Evolutionary conservation across 257 asterid species (phyloP).

Genomic region (Penstemon eatonii): DNA sequence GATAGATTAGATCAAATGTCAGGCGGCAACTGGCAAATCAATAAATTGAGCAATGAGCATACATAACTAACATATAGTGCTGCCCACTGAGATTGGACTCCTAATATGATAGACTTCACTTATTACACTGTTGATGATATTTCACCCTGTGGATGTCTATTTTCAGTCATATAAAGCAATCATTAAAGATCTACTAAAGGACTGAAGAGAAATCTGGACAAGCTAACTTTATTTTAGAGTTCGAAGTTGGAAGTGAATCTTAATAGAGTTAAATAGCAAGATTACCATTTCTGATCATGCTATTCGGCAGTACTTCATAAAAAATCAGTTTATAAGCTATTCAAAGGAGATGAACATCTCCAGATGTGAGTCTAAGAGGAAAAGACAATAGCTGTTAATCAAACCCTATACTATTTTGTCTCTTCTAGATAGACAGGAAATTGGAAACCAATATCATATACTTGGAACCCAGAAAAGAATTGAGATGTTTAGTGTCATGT

Average conservation of each 20-base stretch:
- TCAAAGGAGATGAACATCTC: background rate
- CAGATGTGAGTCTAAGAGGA: background rate
- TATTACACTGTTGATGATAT: background rate
- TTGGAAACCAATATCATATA: background rate
- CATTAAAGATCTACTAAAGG: too few species aligned
- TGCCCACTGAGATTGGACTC: background rate
- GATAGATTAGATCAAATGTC: background rate
- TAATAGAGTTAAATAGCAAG: too few species aligned
- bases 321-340: background rate
- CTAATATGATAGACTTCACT: background rate
- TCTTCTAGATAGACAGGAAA: background rate
- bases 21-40: background rate
- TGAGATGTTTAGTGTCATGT: too few species aligned
- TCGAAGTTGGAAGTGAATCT: too few species aligned
- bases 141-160: too few species aligned
- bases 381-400: background rate
- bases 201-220: too few species aligned
- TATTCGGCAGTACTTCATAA: background rate
- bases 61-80: background rate
- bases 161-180: too few species aligned
- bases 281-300: too few species aligned
- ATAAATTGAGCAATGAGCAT: background rate
- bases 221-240: too few species aligned
- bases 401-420: background rate
- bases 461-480: background rate